Conservation (phyloP, 768 basidiomycete species). For the Hericium coralloides region DNA sequence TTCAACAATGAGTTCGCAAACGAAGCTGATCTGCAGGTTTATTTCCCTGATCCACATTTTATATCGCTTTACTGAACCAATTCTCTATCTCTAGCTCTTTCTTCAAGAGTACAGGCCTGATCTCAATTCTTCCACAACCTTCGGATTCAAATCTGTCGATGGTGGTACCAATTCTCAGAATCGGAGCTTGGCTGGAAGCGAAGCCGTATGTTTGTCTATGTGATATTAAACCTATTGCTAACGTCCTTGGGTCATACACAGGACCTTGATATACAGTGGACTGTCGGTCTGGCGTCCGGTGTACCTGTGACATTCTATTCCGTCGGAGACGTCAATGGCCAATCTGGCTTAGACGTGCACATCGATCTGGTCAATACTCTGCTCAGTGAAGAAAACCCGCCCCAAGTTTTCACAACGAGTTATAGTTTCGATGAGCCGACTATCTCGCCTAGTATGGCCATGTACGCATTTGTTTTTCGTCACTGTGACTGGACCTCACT, state of each 20-base stretch:
- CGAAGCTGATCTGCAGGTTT: background rate
- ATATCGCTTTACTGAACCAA: too few species aligned
- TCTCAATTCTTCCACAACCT: conserved; percentile 23
- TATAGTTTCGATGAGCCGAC: conserved; percentile 19
- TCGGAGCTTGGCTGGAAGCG: conserved; percentile 22
- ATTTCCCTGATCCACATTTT: background rate
- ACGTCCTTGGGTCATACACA: conserved; percentile 9
- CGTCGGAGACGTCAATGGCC: conserved; percentile 12
- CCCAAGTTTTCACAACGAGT: conserved; percentile 14
- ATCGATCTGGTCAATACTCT: conserved; percentile 7
- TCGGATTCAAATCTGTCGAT: conserved; percentile 28
- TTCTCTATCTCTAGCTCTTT: conserved; percentile 12
- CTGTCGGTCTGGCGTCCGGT: conserved; percentile 15
- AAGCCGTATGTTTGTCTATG: conserved; percentile 22
- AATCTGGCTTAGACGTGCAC: conserved; percentile 8
- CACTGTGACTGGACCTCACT: conserved; percentile 3
- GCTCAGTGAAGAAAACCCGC: conserved; percentile 6
- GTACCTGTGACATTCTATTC: conserved; percentile 19
- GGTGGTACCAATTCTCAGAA: conserved; percentile 26
- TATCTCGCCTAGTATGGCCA: conserved; percentile 8
- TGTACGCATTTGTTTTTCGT: conserved; percentile 4
- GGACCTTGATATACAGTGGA: conserved; percentile 20
- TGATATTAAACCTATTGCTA: background rate
- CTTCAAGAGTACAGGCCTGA: conserved; percentile 23
- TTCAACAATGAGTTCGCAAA: background rate